Percentiles rank a stretch among this genome's conserved stretches.
Conservation (phyloP, 352 stramenopile species). For the Pythium sp. region DNA sequence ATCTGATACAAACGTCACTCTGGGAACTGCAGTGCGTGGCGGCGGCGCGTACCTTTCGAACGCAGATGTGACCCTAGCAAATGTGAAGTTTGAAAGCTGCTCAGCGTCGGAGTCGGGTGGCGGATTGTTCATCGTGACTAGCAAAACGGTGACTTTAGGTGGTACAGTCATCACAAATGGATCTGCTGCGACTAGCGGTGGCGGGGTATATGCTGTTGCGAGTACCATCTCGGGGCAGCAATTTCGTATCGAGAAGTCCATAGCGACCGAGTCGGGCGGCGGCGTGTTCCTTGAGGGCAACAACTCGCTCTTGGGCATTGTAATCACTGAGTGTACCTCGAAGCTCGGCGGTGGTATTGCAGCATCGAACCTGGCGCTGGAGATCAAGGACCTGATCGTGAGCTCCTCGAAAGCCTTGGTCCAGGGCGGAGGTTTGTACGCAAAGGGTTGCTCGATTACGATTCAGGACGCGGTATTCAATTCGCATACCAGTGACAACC, state of each 20-base stretch:
- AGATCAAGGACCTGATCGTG: not conserved
- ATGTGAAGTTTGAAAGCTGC: slow-evolving; percentile 4
- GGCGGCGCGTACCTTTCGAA: slow-evolving; percentile 21
- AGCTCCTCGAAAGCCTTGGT: not conserved
- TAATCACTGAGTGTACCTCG: slow-evolving; percentile 7
- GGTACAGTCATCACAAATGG: slow-evolving; percentile 3
- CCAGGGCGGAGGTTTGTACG: slow-evolving; percentile 33
- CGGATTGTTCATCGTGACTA: slow-evolving; percentile 11
- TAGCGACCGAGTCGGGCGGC: slow-evolving; percentile 25
- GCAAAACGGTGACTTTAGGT: not conserved
- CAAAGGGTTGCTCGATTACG: slow-evolving; percentile 10
- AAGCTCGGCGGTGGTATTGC: slow-evolving; percentile 10
- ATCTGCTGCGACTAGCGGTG: slow-evolving; percentile 14
- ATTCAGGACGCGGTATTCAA: slow-evolving; percentile 8
- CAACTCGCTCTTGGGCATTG: slow-evolving; percentile 5
- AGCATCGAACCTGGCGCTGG: not conserved
- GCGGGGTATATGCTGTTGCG: slow-evolving; percentile 14
- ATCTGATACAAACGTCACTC: not conserved
- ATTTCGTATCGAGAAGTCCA: not conserved
- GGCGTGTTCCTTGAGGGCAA: slow-evolving; percentile 27
- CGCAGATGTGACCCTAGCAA: not conserved
- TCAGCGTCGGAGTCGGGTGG: slow-evolving; percentile 15
- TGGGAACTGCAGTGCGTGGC: slow-evolving; percentile 5
- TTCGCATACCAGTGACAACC: slow-evolving; percentile 5
- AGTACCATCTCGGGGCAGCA: slow-evolving; percentile 9